phyloP scores from a whole-genome alignment of 2,329 filamentous ascomycete genomes.

The Aureobasidium namibiae region DNA sequence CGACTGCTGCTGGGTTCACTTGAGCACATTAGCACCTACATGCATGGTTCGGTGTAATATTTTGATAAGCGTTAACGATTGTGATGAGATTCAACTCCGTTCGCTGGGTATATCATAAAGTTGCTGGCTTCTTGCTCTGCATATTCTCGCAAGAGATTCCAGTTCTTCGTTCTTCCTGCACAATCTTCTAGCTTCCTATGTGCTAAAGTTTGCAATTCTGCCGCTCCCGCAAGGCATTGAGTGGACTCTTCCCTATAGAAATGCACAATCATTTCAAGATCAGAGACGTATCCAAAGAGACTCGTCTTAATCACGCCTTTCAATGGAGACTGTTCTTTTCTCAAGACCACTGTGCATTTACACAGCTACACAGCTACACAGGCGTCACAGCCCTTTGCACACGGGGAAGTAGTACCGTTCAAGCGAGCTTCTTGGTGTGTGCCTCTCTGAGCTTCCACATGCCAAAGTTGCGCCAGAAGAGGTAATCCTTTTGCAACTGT shows the following conservation, averaged over 20 bases:
- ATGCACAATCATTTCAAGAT: no score
- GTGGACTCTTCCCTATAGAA: no score
- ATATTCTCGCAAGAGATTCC: background rate
- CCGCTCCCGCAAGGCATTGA: no score
- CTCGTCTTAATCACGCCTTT: no score
- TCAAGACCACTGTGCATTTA: no score
- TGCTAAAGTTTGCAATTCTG: no score
- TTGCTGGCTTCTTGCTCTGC: background rate
- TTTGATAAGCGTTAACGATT: background rate
- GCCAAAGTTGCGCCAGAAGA: constrained; percentile 45
- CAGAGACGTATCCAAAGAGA: no score
- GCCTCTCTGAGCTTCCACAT: constrained; percentile 35
- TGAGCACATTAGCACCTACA: background rate
- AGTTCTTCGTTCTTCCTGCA: background rate
- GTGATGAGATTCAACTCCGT: background rate
- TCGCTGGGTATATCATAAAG: background rate
- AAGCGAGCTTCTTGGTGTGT: constrained; percentile 21
- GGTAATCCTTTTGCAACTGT: constrained; percentile 29
- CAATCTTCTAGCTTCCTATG: no score
- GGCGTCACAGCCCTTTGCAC: no score
- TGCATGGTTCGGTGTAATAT: background rate
- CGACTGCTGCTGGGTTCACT: constrained; percentile 26
- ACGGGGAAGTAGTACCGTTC: background rate
- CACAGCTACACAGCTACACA: no score
- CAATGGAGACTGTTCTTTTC: no score